Evolutionary conservation across 1,139 yeast species (phyloP), one percentile per base, ranked within the genome.

Genomic region (Scheffersomyces segobiensis): DNA sequence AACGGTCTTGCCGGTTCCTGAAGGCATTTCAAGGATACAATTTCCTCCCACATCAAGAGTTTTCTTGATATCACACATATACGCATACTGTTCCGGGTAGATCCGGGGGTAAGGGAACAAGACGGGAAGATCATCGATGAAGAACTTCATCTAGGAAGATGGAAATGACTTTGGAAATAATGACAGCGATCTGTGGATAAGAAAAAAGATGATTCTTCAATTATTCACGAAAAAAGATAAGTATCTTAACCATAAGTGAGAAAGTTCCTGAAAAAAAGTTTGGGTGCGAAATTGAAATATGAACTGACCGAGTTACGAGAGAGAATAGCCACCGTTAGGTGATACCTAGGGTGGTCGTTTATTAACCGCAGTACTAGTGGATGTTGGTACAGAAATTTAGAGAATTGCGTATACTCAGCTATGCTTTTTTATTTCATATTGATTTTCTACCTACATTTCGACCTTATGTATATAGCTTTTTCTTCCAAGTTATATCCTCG

Each of bases 1-100:
- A 4, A 95, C 91, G 50, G 99, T 95, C 72, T 95, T 95, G 52
- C 99, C 99, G 4, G 99, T 95, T 2, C 99, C 99, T n/a, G 99
- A 95, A 67, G 99, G 99, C 99, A 95, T 95, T 77, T 95, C 99
- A 69, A 95, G 75, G 57, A 95, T 93, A 76, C 98, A 91, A 72
- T 93, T 93, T n/a, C 98, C 99, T 1, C 98, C 98, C 1, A 89
- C 97, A 78, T 95, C 99, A 55, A 95, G 77, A 1, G 98, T 91
- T 71, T 88, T 87, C 77, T 95, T 95, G 66, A 95, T 89, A 73
- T 95, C 98, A 66, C 96, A 86, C 98, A 95, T 95, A 75, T 95
- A 95, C 52, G 95, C 95, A 80, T 93, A 95, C 72, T 95, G 99
- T 74, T 95, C 99, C 0, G 99, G 99, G 71, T 95, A 95, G 60